Base-by-base conservation (phyloP, 2,329 filamentous ascomycete species). In the Aspergillus novofumigatus region DNA sequence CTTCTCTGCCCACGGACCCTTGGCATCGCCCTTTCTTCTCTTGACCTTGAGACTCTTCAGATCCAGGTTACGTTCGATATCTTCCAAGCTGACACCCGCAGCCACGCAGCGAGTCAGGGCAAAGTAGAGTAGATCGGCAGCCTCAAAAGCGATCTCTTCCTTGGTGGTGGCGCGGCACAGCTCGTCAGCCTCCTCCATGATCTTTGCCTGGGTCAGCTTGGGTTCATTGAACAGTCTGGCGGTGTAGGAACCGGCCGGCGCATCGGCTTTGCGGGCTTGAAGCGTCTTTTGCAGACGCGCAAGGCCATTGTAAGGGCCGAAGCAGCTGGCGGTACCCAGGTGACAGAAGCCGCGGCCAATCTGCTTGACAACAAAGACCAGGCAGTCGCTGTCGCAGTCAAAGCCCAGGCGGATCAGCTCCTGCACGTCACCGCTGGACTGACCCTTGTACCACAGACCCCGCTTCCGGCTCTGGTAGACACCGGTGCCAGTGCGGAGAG, bases 151-250 rank as follows among this genome's bases (percentile, higher is more conserved):
- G 60, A 96, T 84, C 14, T 97, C 90, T 61, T 92, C 83, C 59
- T 90, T 89, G 0, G 86, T 87, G 63, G 86, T 86, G 17, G 94
- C 93, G 62, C 94, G 86, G 69, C 93, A 97, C 45, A 99, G 82
- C 77, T 99, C 94, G 69, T 95, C 90, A 0, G 94, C 94, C 74
- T 99, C 94, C 75, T 99, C 94, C 86, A 97, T 95, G 55, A 99
- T 97, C 81, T 99, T 99, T 3, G 94, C 94, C 47, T 90, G 84
- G 54, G 97, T 78, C 55, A 99, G 83, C 73, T 95, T 92, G 65
- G 91, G 85, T 62, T 99, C 94, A 20, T 88, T 92, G 80, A 97
- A 99, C 1, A 99, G 80, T 35, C 93, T 83, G 20, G 92, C 91
- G 4, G 94, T 99, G 75, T 99, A 99, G 11, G 94, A 99, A 1